phyloP scores from a whole-genome alignment of 306 rosid genomes.

The Gillenia trifoliata region DNA sequence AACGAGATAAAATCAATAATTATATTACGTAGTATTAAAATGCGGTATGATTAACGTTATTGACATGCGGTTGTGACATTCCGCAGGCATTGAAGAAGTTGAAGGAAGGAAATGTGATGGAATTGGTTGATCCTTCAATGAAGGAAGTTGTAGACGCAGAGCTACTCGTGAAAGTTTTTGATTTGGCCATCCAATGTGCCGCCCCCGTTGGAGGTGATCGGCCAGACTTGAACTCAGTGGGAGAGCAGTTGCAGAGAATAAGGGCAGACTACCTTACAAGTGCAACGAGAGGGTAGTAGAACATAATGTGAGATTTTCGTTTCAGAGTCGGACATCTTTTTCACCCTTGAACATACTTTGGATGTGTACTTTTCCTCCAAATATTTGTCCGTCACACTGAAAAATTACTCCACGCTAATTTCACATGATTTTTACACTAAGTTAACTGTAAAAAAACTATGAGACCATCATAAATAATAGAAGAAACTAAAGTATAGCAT shows the following conservation, averaged over 20 bases:
- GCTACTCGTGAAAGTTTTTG: conserved; percentile 51
- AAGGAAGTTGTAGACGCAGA: conserved; percentile 53
- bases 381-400: too few relatives aligned
- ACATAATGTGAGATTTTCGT: too few relatives aligned
- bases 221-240: conserved; percentile 82
- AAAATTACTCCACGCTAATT: too few relatives aligned
- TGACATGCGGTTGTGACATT: neutral
- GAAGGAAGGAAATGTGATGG: conserved; percentile 46
- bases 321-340: too few relatives aligned
- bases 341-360: too few relatives aligned
- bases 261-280: conserved; percentile 69
- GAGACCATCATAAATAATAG: too few relatives aligned
- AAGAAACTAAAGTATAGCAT: too few relatives aligned
- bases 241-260: conserved; percentile 78
- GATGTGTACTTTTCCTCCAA: neutral
- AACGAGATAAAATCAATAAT: neutral
- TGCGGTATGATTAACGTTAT: neutral
- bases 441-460: too few relatives aligned
- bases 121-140: conserved; percentile 68
- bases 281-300: conserved; percentile 35
- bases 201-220: conserved; percentile 72
- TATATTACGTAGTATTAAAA: too few relatives aligned
- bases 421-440: too few relatives aligned
- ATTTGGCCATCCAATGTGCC: conserved; percentile 66
- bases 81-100: conserved; percentile 71